phyloP scores from a whole-genome alignment of 306 rosid species.

The Datisca glomerata region DNA sequence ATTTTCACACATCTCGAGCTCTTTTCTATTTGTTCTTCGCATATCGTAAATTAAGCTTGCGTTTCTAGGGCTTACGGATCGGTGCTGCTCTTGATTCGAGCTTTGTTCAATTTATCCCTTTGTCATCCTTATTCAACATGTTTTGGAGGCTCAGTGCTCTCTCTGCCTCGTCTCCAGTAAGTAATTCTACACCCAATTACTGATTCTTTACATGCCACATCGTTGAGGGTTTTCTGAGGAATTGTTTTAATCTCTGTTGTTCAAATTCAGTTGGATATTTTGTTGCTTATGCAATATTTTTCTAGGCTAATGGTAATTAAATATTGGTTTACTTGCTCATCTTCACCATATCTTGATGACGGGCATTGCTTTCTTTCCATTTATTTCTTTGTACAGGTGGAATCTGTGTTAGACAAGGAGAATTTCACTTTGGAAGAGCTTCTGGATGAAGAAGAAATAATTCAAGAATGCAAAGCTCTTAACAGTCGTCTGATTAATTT shows the following conservation, averaged over 20 bases:
- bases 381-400: slow-evolving; percentile 43
- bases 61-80: slow-evolving; percentile 50
- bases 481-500: slow-evolving; percentile 95
- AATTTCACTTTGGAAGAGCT: slow-evolving; percentile 94
- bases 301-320: neutral
- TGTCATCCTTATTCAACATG: slow-evolving; percentile 36
- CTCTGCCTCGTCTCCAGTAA: slow-evolving; percentile 88
- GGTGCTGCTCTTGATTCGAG: slow-evolving; percentile 26
- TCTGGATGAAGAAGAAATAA: slow-evolving; percentile 94
- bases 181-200: slow-evolving; percentile 16
- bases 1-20: slow-evolving; percentile 14
- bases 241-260: neutral
- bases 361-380: neutral
- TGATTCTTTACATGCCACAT: neutral
- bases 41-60: neutral
- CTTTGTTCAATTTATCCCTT: slow-evolving; percentile 14
- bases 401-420: slow-evolving; percentile 82
- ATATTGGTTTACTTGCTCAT: neutral
- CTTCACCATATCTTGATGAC: neutral
- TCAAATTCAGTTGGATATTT: neutral
- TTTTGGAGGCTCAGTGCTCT: slow-evolving; percentile 97
- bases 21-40: slow-evolving; percentile 3
- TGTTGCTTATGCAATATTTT: neutral
- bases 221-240: neutral
- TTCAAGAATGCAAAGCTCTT: slow-evolving; percentile 98